Base-by-base conservation (phyloP, 192 early-diverging fungal species). In the Coemansia reversa region DNA sequence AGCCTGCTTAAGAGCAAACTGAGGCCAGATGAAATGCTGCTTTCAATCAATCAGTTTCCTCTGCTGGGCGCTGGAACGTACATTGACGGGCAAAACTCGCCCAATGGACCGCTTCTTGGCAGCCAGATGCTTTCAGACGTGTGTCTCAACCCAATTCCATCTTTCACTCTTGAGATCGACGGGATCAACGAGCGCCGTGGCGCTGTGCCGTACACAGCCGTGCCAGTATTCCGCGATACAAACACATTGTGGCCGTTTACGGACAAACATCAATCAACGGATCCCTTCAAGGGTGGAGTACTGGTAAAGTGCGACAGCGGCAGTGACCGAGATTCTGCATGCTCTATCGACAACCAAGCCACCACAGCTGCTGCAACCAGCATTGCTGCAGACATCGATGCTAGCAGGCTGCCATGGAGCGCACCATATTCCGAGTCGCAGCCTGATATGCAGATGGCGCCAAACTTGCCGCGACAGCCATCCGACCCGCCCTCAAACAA, bases 181-280 rank as follows among this genome's bases (percentile, higher is more conserved):
- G 97, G 97, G 67, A 99, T 99, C 66, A 84, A 89, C 27, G 79
- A 89, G 58, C 93, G 97, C 55, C 91, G 97, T 33, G 94, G 93
- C 19, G 70, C 87, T 32, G 97, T 98, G 72, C 94, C 97, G 5
- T 84, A 89, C 32, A 99, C 97, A 68, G 94, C 95, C 51, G 83
- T 95, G 66, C 93, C 97, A 5, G 89, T 98, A 4, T 97, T 89
- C 79, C 91, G 87, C 61, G 97, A 99, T 72, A 84, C 49, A 16
- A 86, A 92, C 51, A 99, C 97, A 1, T 87, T 90, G 9, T 86
- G 86, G 60, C 97, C 97, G 24, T 99, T 96, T 74, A 75, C 88
- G 66, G 84, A 89, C 73, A 71, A 91, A 63, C 74, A 80, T 48
- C 71, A 91, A 68, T 84, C 84, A 53, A 63, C 45, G 6, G 63